Conservation (phyloP, 306 rosid genomes). For the Rosa multiflora region DNA sequence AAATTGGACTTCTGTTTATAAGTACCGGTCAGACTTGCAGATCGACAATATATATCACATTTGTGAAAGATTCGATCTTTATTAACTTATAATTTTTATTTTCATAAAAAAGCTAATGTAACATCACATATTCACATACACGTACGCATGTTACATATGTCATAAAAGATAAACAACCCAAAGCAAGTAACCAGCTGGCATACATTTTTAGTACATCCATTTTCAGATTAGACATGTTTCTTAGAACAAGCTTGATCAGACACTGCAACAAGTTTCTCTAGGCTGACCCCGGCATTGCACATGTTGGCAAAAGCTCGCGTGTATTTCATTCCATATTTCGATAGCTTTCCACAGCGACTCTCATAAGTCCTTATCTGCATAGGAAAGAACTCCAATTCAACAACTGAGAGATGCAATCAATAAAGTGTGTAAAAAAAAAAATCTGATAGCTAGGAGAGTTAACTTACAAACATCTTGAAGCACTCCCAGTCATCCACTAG, state of each 20-base stretch:
- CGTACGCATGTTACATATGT: background rate
- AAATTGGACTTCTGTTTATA: background rate
- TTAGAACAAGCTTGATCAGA: slow-evolving; percentile 36
- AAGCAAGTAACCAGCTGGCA: background rate
- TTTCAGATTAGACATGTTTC: background rate
- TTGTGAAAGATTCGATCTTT: slow-evolving; percentile 3
- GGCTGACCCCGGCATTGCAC: slow-evolving; percentile 41
- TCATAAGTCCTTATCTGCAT: slow-evolving; percentile 35
- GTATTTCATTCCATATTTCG: slow-evolving; percentile 46
- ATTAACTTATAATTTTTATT: background rate
- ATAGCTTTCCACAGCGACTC: slow-evolving; percentile 35
- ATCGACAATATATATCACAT: background rate
- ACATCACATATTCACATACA: background rate
- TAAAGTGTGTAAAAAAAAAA: background rate
- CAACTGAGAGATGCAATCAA: background rate
- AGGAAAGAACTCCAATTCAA: background rate
- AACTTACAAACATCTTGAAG: slow-evolving; percentile 24
- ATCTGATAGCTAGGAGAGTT: background rate
- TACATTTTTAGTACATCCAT: background rate
- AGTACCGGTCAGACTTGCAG: background rate
- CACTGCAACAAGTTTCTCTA: slow-evolving; percentile 29
- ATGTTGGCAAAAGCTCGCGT: slow-evolving; percentile 46
- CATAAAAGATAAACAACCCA: background rate
- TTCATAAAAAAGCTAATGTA: background rate
- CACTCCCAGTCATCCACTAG: slow-evolving; percentile 64